Base-by-base conservation (phyloP, 1,139 yeast species). In the Blastobotrys aristatus region DNA sequence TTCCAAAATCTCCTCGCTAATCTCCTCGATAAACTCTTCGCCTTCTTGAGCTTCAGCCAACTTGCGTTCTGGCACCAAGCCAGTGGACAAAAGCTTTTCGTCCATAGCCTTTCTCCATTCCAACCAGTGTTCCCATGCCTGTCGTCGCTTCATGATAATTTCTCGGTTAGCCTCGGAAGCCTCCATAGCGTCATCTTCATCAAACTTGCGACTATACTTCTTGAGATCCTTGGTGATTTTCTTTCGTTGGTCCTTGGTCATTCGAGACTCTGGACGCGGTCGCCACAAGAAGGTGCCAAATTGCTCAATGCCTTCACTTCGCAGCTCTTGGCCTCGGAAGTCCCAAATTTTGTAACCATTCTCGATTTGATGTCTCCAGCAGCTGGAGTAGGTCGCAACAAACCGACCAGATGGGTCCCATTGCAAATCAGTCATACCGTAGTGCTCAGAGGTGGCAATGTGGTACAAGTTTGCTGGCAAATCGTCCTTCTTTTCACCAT, bases 381-480 rank as follows among this genome's bases (percentile, higher is more conserved):
- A 68, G 16, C 96, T 84, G 4, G 96, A 87, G 87, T 94, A 85
- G 14, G 86, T 88, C 45, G 94, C 83, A 50, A 90, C 73, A 65
- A 74, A 89, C 69, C 97, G 79, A 57, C 98, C 98, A 40, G 96
- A 84, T 50, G 96, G 94, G 67, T 94, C 98, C 98, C 98, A 94
- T 49, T 82, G 74, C 54, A 89, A 66, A 64, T 84, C 88, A 47
- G 96, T 85, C 73, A 90, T 79, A 53, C 96, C 95, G 50, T 79
- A 75, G 64, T 75, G 84, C 58, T 79, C 80, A 51, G 82, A 84
- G 40, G 77, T 70, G 56, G 78, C 81, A 57, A 84, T 72, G 58
- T 77, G 76, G 64, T 83, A 81, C 56, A 85, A 75, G 58, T 74
- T 74, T 54, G 67, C 68, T 20, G 63, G 61, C 43, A 59, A 57